Evolutionary conservation across 805 yeast species (phyloP).

Genomic region (Candida montana): DNA sequence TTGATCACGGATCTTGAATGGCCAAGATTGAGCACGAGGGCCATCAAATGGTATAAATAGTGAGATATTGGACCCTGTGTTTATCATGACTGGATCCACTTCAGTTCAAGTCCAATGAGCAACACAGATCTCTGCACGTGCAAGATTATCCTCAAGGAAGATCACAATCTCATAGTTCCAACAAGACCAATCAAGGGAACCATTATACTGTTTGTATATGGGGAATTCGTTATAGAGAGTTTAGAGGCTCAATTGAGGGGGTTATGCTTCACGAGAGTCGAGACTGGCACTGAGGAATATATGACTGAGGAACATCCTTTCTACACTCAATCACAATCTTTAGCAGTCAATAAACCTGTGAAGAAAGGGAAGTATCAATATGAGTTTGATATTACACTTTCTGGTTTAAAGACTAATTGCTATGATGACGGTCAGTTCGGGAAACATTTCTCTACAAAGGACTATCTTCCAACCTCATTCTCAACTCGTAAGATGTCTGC

Average conservation of each 20-base stretch:
- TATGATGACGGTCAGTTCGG: background rate
- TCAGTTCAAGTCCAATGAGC: too few species aligned
- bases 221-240: background rate
- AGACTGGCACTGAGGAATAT: background rate
- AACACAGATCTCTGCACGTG: background rate
- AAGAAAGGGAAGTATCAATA: background rate
- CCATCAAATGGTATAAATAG: too few species aligned
- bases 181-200: background rate
- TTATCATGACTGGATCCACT: too few species aligned
- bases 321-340: background rate
- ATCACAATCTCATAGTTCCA: background rate
- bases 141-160: background rate
- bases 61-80: too few species aligned
- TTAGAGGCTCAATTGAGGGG: background rate
- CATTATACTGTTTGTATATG: background rate
- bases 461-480: background rate
- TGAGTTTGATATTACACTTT: background rate
- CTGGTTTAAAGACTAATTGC: background rate
- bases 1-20: background rate
- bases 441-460: background rate
- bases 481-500: background rate
- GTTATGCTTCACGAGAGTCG: background rate
- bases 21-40: background rate
- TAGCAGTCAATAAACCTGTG: background rate
- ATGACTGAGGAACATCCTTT: background rate